A percentile compares a stretch with the other conserved stretches of the same genome.
Conservation (phyloP, 768 basidiomycete species). For the Pisolithus sp. region DNA sequence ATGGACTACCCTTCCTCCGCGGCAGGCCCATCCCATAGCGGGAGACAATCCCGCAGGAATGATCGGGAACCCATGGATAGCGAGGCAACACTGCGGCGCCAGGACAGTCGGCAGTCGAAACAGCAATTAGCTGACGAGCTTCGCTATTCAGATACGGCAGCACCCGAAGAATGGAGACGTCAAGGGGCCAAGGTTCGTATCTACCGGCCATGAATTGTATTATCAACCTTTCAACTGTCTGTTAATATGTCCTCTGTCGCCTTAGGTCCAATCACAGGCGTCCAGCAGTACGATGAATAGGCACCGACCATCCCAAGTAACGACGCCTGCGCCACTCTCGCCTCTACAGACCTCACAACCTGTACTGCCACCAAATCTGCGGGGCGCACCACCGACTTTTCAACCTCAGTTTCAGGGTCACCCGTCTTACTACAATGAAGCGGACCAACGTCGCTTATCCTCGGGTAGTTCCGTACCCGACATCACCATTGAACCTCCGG, state of each 20-base stretch:
- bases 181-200: conserved; percentile 3
- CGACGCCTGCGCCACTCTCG: conserved; percentile 22
- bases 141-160: conserved; percentile 28
- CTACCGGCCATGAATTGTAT: neutral
- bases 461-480: conserved; percentile 31
- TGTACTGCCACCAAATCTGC: conserved; percentile 7
- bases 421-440: conserved; percentile 8
- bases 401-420: conserved; percentile 21
- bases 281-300: conserved; percentile 7
- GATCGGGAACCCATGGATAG: conserved; percentile 5
- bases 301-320: conserved; percentile 15
- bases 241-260: neutral
- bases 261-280: conserved; percentile 10
- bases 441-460: conserved; percentile 18
- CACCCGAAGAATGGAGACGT: conserved; percentile 27
- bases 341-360: conserved; percentile 16
- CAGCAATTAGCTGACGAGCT: conserved; percentile 30
- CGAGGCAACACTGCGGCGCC: conserved; percentile 9
- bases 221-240: neutral
- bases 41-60: conserved; percentile 4
- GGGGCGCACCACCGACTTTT: conserved; percentile 11
- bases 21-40: conserved; percentile 14
- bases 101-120: conserved; percentile 15
- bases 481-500: conserved; percentile 26
- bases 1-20: conserved; percentile 19